Evolutionary conservation across 495 filamentous ascomycete species (phyloP), one percentile per base, ranked within the genome.

Genomic region (Lasiosphaeris hirsuta): DNA sequence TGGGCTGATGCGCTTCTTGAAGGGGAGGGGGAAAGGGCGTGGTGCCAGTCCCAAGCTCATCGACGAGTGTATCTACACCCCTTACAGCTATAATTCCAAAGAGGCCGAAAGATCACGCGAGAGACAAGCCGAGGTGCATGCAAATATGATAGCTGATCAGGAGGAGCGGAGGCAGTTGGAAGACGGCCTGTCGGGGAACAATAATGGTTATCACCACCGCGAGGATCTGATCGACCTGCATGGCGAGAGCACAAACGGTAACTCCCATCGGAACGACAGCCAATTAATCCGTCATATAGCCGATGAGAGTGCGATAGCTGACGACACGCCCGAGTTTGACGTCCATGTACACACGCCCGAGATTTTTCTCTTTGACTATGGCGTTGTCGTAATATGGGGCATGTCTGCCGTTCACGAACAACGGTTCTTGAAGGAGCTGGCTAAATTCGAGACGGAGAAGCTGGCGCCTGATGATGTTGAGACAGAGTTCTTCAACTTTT

Each of bases 331-430:
- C 30, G 75, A 90, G 66, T 84, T 90, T 48, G 88, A 90, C 68
- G 92, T 83, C 17, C 79, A 69, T 54, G 89, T 97, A 10, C 90
- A 96, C 68, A 96, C 86, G 1, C 92, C 93, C 0, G 94, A 98
- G 70, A 81, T 97, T 9, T 97, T 98, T 71, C 80, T 98, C 18
- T 98, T 96, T 68, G 88, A 96, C 62, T 98, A 98, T 65, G 94
- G 94, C 40, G 95, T 96, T n/a, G 89, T 96, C n/a, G 94, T 98
- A n/a, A 92, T 97, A 69, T 98, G 94, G 94, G 94, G 94, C 57
- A 96, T 98, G 93, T 86, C 89, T 0, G 72, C 87, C 7, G 77
- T 82, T 7, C 86, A 98, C 59, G 94, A 98, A 71, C 83, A 87
- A 45, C 81, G 87, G 19, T 96, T 98, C 65, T 75, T 98, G 5